A percentile compares a stretch with the other conserved stretches of the same genome.
These are phyloP conservation scores for Picocystis salinarum DNA, from an alignment of 139 green algal genomes.

Conservation along the genomic window DNA sequence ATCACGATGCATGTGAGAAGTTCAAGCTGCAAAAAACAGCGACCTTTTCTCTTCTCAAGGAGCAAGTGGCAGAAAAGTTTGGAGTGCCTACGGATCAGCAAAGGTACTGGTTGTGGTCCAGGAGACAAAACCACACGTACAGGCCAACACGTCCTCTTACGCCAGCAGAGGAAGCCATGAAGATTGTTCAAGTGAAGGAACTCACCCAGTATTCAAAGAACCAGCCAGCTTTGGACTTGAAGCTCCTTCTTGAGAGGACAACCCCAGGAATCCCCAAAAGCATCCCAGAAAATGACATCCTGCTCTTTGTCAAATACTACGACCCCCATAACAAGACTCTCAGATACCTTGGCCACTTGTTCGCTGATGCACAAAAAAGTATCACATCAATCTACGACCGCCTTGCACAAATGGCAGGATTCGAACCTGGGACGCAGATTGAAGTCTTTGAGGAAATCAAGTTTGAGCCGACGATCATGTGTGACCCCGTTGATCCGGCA, in stretches of 20 bases:
- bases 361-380: no score
- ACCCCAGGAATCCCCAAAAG: neutral
- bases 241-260: constrained; percentile 55
- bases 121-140: constrained; percentile 59
- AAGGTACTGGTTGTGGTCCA: constrained; percentile 73
- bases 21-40: constrained; percentile 58
- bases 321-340: constrained; percentile 22
- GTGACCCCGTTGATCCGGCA: constrained; percentile 23
- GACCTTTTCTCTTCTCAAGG: constrained; percentile 23
- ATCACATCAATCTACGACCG: neutral
- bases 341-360: no score
- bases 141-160: constrained; percentile 33
- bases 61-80: constrained; percentile 32
- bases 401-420: neutral
- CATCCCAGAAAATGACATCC: constrained; percentile 23
- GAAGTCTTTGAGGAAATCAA: constrained; percentile 75
- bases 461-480: constrained; percentile 62
- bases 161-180: constrained; percentile 18
- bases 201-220: constrained; percentile 15
- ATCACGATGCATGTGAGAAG: constrained; percentile 61
- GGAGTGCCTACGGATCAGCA: constrained; percentile 50
- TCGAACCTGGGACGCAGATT: constrained; percentile 2
- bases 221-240: constrained; percentile 21
- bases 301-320: constrained; percentile 89
- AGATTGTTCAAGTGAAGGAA: constrained; percentile 28